Evolutionary conservation across 305 asterid genomes (phyloP).

Genomic region (Solanum hybrid): DNA sequence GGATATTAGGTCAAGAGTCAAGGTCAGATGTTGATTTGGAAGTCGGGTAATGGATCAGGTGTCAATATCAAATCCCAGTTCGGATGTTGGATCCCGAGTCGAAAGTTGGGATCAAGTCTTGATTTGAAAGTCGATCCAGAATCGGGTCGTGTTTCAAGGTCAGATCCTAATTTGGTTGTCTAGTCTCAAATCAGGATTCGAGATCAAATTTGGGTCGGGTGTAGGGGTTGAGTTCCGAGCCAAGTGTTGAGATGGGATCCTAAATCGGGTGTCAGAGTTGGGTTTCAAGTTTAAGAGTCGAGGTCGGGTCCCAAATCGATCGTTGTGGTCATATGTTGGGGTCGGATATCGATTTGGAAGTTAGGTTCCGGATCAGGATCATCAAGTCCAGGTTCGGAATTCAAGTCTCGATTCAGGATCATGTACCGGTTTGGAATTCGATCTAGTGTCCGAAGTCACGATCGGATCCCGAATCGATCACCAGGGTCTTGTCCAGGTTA

Average conservation of each 20-base stretch:
- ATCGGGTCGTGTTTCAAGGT: neutral
- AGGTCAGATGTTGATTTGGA: too few species aligned
- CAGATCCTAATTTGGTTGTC: neutral
- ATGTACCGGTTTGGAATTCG: neutral
- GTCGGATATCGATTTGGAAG: neutral
- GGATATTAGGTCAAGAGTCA: neutral
- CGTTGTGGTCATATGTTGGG: neutral
- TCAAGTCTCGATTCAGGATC: neutral
- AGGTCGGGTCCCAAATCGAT: neutral
- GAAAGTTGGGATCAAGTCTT: neutral
- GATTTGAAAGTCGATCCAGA: neutral
- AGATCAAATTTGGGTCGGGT: neutral
- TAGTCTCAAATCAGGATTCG: neutral
- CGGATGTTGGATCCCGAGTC: neutral
- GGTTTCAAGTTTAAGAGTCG: neutral
- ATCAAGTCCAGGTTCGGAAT: neutral
- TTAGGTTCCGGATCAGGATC: neutral
- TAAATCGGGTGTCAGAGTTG: neutral
- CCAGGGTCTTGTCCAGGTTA: neutral
- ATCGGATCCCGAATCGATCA: neutral
- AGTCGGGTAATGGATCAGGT: neutral
- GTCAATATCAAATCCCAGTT: neutral
- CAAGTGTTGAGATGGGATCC: neutral
- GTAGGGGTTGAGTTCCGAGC: neutral
- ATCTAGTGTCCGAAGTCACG: neutral